Percentiles rank a stretch among this genome's conserved stretches.
These are phyloP conservation scores for Fusarium sp. DNA, from an alignment of 2,329 filamentous ascomycete species.

Conservation along the genomic window DNA sequence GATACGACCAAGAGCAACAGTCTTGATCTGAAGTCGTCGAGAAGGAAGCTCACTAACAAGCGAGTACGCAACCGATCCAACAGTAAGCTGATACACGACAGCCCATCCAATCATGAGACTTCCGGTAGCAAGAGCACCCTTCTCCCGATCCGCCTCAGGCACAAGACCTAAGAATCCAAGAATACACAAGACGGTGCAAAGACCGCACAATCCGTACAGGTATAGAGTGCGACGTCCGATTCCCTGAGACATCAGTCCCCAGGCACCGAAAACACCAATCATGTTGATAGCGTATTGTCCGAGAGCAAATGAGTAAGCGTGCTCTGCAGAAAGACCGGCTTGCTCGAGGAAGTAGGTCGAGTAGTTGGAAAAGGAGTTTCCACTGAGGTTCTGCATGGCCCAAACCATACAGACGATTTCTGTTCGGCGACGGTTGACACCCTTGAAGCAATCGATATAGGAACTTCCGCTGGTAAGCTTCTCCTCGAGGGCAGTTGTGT, in stretches of 20 bases:
- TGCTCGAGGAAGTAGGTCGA: constrained; percentile 72
- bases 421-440: constrained; percentile 80
- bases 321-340: constrained; percentile 65
- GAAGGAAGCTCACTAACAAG: constrained; percentile 87
- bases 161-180: constrained; percentile 87
- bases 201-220: constrained; percentile 76
- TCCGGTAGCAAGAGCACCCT: constrained; percentile 79
- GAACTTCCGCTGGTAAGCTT: constrained; percentile 77
- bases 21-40: constrained; percentile 87
- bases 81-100: constrained; percentile 84
- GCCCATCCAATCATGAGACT: constrained; percentile 87
- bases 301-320: constrained; percentile 66
- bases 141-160: constrained; percentile 65
- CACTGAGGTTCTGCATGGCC: constrained; percentile 72
- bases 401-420: constrained; percentile 74
- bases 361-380: constrained; percentile 73
- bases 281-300: constrained; percentile 79
- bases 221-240: constrained; percentile 82
- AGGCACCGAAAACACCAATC: constrained; percentile 83
- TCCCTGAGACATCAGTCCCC: constrained; percentile 80
- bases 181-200: constrained; percentile 82
- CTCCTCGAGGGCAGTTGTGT: constrained; percentile 84
- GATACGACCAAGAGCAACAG: constrained; percentile 85
- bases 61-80: constrained; percentile 90
- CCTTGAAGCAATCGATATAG: constrained; percentile 86